Evolutionary conservation across 352 stramenopile species (phyloP), one percentile per base, ranked within the genome.

Genomic region (Saprolegnia parasitica): DNA sequence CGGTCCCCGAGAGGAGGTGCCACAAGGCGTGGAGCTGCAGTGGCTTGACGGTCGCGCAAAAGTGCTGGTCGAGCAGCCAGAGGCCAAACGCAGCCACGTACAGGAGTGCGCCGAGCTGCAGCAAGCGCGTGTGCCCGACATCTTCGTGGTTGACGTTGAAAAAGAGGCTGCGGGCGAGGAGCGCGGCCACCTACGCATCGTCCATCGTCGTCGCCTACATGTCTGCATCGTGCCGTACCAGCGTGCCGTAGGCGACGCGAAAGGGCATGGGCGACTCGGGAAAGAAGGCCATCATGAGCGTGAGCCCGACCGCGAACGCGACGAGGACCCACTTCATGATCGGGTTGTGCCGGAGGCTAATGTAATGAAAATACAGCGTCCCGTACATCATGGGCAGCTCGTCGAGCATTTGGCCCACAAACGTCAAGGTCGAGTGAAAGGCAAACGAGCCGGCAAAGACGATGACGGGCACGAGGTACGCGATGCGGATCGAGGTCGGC

Each of bases 381-480:
- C 63, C 63, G 39, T 70, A 70, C 45, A 70, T 21, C 63, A 70
- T 70, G 20, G 63, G 63, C 0, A 70, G 29, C n/a, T 70, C 63
- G 40, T 70, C 63, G 16, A 70, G 46, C 26, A 61, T 37, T 26
- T 70, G 63, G 15, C 63, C 63, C 5, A 70, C 26, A 46, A 62
- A 40, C 46, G 63, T 62, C 45, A 70, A 61, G 8, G 63, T 55
- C 49, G 35, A 60, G 32, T 70, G 63, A 23, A 70, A 70, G 1
- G 63, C 63, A 62, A 70, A 70, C 15, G 63, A 70, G 20, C 63
- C 63, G 37, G 42, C 55, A 45, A 70, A 70, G 9, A 70, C 63
- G 13, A 70, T 49, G n/a, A 70, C 20, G 11, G 63, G 63, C 20
- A 70, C 63, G 29, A 52, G 55, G 63, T 70, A 70, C 54, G 63